Base-by-base conservation (phyloP, 345 rosid species). In the Leavenworthia alabamica region DNA sequence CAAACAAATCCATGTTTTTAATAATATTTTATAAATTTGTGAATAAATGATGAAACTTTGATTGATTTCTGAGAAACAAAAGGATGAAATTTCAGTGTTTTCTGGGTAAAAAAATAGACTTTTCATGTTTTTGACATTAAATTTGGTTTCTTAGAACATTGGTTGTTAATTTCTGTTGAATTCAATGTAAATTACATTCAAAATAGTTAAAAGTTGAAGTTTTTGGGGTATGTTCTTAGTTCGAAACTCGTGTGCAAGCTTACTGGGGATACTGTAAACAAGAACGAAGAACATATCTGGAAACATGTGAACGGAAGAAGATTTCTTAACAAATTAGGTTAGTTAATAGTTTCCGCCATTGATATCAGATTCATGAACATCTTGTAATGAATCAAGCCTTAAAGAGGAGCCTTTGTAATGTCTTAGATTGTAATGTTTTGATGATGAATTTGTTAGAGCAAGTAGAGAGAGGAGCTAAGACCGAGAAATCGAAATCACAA, bases 251-350 rank as follows among this genome's bases (percentile, higher is more conserved):
- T 81, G 66, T 89, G 98, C 76, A 92, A 86, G 73, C 78, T 92
- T 48, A 92, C 96, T 1, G 95, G 90, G 19, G 88, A 86, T 73
- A 82, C 80, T 6, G 86, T 92, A 51, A 92, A 92, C 71, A 92
- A 92, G 68, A 77, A 81, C 3, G 95, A 89, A 76, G 89, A 89
- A 64, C 98, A 92, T 64, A 83, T 89, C 27, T 92, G 93, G 95
- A 92, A 89, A 77, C 98, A 92, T 29, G 69, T 92, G 56, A 86
- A 83, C 4, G 96, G 96, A 29, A 86, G 50, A 60, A 73, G 89
- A 22, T 92, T 92, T 81, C 95, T 92, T 70, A 83, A 80, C 72
- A 85, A 75, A 74, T 70, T 92, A 69, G 95, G 98, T 92, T 31
- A 5, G 52, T 39, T 31, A 62, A 43, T 2, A 4, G 39, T 41